Evolutionary conservation across 257 asterid genomes (phyloP), one percentile per base, ranked within the genome.

Genomic region (Solanum clarkiae): DNA sequence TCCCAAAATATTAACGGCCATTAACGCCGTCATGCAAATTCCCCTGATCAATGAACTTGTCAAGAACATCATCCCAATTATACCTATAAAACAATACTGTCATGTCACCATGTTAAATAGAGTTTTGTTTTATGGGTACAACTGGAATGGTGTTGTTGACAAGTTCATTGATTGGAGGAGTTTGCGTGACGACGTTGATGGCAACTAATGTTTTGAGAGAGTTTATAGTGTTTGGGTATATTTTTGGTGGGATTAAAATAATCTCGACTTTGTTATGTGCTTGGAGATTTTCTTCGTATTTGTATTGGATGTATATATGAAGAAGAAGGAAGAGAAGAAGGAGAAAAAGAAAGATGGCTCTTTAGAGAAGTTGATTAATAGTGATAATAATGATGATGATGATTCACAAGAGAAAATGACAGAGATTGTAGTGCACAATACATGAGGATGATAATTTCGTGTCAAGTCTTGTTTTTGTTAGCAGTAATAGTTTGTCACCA

Each of bases 121-220:
- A 94, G 89, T 32, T 94, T 5, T 86, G 92, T 80, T 95, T 95
- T 87, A 44, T 95, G 93, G 97, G 98, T 16, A 95, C 98, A 0
- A 96, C 98, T 2, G 98, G 96, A 4, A 90, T 95, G 93, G 93
- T 95, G 72, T 95, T 95, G 84, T n/a, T 95, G 86, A 94, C 98
- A 66, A 88, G 97, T 84, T 93, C 97, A 60, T 55, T 95, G 83
- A 94, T 93, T 0, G 91, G 98, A 0, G 96, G 97, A 88, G 87
- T 93, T 1, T 94, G 98, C 92, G 90, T 89, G 97, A 94, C 98
- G 80, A 96, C 98, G 79, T 74, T 94, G 51, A 32, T 91, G 91
- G 93, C 88, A 1, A 69, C 85, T 29, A 29, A 29, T 29, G 32
- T 29, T 29, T 29, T 29, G 3, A 0, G 32, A 29, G 32, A 2